Evolutionary conservation across 129 eudicot species (phyloP).

Genomic region (Chrysanthemum lavandulifolium): DNA sequence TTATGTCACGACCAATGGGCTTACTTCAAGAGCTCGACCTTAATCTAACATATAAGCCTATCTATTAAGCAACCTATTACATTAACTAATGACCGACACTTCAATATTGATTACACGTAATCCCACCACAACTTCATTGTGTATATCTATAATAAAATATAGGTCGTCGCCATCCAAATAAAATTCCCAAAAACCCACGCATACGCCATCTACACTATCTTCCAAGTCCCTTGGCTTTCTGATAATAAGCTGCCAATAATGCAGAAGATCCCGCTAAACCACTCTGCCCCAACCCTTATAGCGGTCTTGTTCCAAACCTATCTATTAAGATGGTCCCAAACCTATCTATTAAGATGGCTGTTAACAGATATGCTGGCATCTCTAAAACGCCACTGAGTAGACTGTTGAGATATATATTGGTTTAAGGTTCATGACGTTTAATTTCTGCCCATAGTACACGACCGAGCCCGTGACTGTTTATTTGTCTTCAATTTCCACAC

Average conservation of each 20-base stretch:
- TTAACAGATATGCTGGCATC: conserved; percentile 66
- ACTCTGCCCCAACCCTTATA: conserved; percentile 62
- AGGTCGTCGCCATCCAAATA: conserved; percentile 64
- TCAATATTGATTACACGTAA: no score
- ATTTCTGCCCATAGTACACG: conserved; percentile 71
- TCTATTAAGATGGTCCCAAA: conserved; percentile 38
- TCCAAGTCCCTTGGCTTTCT: conserved; percentile 27
- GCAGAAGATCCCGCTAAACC: conserved; percentile 54
- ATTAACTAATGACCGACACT: no score
- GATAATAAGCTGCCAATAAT: no score
- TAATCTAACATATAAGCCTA: no score
- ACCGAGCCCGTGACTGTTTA: conserved; percentile 45
- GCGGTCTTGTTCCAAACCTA: conserved; percentile 69
- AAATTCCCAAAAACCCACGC: conserved; percentile 79
- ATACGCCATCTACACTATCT: conserved; percentile 37
- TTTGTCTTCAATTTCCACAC: conserved; percentile 11
- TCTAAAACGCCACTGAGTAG: conserved; percentile 63
- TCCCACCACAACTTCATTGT: no score
- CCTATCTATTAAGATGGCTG: conserved; percentile 33
- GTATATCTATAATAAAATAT: no score
- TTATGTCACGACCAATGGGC: no score
- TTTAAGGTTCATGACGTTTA: conserved; percentile 75
- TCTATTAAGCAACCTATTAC: no score
- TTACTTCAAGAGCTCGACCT: no score
- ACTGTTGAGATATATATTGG: conserved; percentile 71